Conservation (phyloP, 441 rosid species). For the Adansonia grandidieri region DNA sequence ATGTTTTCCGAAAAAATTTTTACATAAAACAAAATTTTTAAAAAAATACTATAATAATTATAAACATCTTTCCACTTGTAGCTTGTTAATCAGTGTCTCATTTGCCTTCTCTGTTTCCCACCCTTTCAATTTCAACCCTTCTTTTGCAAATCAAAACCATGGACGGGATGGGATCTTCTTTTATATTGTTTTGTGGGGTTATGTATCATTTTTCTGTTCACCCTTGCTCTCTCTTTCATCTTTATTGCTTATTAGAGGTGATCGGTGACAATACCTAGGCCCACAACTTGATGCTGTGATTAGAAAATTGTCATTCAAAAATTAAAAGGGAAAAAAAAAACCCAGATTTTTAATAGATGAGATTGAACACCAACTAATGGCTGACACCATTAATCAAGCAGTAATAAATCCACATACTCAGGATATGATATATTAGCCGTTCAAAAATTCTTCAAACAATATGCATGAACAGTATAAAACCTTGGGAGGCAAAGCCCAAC, state of each 20-base stretch:
- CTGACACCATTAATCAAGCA: not conserved
- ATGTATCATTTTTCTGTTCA: not conserved
- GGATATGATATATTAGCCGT: not conserved
- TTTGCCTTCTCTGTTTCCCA: not conserved
- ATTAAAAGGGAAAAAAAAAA: not conserved
- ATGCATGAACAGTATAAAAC: not conserved
- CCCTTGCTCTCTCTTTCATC: not conserved
- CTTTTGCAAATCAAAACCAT: conserved; percentile 2
- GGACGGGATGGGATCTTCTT: not conserved
- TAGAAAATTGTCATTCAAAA: not conserved
- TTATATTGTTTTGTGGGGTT: not conserved
- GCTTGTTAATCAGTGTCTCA: no score
- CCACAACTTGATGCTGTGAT: not conserved
- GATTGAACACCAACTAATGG: not conserved
- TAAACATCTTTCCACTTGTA: no score
- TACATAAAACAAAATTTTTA: no score
- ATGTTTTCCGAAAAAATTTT: no score
- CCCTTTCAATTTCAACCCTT: not conserved
- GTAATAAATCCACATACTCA: not conserved
- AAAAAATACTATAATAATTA: no score
- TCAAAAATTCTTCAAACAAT: not conserved
- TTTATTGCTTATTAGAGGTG: conserved; percentile 1
- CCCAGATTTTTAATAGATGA: not conserved
- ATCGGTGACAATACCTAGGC: conserved; percentile 7
- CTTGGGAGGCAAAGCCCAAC: not conserved